Evolutionary conservation across 2,329 filamentous ascomycete genomes (phyloP).

Genomic region (Alternaria sp.): DNA sequence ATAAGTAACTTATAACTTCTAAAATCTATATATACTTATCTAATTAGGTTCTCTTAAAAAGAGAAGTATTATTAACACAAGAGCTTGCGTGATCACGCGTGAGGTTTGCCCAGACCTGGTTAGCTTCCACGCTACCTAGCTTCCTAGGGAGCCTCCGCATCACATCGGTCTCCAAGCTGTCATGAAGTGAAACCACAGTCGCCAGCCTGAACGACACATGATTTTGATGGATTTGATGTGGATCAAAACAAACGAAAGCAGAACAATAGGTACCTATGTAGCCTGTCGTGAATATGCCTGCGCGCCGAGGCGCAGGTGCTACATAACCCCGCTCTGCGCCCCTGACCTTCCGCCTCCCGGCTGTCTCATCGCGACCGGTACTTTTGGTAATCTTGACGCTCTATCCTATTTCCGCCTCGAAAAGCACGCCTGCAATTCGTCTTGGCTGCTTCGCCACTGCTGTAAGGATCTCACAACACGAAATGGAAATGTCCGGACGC

Average conservation of each 20-base stretch:
- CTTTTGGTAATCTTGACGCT: neutral
- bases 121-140: neutral
- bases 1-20: too few species aligned
- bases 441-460: neutral
- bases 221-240: neutral
- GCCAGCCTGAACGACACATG: neutral
- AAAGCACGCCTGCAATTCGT: neutral
- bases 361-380: neutral
- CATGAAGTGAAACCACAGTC: neutral
- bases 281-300: neutral
- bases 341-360: neutral
- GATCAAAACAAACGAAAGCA: neutral
- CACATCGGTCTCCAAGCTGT: neutral
- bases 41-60: too few species aligned
- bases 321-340: neutral
- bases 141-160: neutral
- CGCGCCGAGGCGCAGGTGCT: neutral
- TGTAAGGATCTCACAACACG: neutral
- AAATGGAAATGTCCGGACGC: neutral
- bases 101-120: neutral
- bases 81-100: neutral
- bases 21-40: too few species aligned
- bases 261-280: neutral
- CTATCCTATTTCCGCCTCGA: neutral
- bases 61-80: too few species aligned